Evolutionary conservation across 805 yeast species (phyloP).

Genomic region (Blastobotrys chiropterorum): DNA sequence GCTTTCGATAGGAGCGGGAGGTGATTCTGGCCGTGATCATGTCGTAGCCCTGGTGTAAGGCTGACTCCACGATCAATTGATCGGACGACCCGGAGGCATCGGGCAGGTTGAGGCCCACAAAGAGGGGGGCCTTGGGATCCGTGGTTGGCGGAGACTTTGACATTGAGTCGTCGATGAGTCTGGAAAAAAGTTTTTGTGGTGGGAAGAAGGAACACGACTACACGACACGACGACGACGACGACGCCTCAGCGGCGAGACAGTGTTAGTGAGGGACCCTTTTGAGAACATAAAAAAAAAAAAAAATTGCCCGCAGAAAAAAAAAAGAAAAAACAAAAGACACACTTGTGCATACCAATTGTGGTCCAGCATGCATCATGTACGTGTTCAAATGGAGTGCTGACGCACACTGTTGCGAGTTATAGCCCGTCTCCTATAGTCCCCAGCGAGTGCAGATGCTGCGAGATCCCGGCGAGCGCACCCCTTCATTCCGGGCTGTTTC

Average conservation of each 20-base stretch:
- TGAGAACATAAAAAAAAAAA: too few relatives aligned
- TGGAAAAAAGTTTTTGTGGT: neutral
- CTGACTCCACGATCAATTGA: conserved; percentile 25
- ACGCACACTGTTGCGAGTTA: neutral
- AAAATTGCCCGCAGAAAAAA: neutral
- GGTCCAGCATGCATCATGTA: neutral
- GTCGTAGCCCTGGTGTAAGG: conserved; percentile 43
- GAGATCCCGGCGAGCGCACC: too few relatives aligned
- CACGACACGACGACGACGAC: neutral
- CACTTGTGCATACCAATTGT: too few relatives aligned
- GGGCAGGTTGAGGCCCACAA: conserved; percentile 32
- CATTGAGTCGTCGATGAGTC: neutral
- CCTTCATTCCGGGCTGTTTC: neutral
- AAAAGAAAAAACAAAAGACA: too few relatives aligned
- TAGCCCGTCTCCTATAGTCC: neutral
- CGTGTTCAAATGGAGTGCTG: neutral
- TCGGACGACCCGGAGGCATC: conserved; percentile 26
- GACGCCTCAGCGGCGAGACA: too few relatives aligned
- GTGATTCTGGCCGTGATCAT: conserved; percentile 50
- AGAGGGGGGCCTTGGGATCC: conserved; percentile 4
- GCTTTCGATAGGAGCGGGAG: conserved; percentile 34
- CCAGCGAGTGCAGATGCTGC: too few relatives aligned
- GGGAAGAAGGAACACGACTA: neutral
- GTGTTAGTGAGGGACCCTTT: too few relatives aligned
- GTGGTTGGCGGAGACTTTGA: neutral